A percentile compares a stretch with the other conserved stretches of the same genome.
phyloP scores from a whole-genome alignment of 352 stramenopile species.

The Pythium scleroteichum region DNA sequence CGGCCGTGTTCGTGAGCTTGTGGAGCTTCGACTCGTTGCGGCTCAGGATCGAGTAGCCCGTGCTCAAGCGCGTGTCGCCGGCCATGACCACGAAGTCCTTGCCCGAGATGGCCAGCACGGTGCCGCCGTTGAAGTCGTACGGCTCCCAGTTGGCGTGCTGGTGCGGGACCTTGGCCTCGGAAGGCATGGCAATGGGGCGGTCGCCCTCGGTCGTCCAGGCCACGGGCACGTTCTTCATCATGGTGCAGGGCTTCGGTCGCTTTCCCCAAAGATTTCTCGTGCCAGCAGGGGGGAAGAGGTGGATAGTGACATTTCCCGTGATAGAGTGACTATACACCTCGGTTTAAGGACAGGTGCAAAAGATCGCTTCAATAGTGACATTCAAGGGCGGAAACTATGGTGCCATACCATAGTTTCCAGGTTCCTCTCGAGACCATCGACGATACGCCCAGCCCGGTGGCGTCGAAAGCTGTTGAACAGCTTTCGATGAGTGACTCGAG shows the following conservation, averaged over 20 bases:
- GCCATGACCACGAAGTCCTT: conserved; percentile 96
- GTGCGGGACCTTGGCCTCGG: conserved; percentile 32
- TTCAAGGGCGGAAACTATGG: no score
- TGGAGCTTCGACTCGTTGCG: conserved; percentile 93
- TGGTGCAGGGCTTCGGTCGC: conserved; percentile 12
- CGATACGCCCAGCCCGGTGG: no score
- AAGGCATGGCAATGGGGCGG: conserved; percentile 39
- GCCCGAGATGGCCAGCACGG: conserved; percentile 92
- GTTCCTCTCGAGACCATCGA: no score
- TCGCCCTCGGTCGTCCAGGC: conserved; percentile 69
- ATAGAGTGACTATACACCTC: neutral
- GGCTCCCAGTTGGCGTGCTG: conserved; percentile 70
- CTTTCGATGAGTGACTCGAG: no score
- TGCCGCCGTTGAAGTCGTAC: conserved; percentile 88
- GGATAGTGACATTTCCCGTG: conserved; percentile 15
- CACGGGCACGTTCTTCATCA: conserved; percentile 50
- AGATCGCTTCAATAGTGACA: conserved; percentile 24
- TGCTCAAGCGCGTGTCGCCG: conserved; percentile 95
- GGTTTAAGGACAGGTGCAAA: conserved; percentile 1
- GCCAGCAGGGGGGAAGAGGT: neutral
- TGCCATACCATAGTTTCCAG: no score
- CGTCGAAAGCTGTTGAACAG: no score
- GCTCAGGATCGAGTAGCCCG: conserved; percentile 97
- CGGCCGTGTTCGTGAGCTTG: conserved; percentile 63
- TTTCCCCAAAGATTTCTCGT: conserved; percentile 16